Evolutionary conservation across 2,329 filamentous ascomycete genomes (phyloP).

Genomic region (Plenodomus biglobosus): DNA sequence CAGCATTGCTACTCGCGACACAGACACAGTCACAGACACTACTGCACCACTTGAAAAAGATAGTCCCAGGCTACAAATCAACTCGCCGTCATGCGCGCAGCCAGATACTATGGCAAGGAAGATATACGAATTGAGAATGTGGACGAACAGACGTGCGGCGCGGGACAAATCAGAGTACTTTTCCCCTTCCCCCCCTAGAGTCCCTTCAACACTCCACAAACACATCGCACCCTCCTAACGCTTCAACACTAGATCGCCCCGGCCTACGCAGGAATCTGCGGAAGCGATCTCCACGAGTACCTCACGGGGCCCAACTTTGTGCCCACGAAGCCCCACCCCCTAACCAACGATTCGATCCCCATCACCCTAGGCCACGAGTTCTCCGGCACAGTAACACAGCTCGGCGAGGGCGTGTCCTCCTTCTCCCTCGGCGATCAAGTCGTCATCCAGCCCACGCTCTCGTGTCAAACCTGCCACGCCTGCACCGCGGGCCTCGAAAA

Average conservation of each 20-base stretch:
- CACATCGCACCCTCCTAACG: not conserved
- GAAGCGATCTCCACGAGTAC: conserved; percentile 57
- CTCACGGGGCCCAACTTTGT: conserved; percentile 53
- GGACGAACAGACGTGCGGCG: conserved; percentile 50
- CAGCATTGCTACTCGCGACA: conserved; percentile 23
- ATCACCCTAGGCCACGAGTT: conserved; percentile 68
- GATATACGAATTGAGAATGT: conserved; percentile 59
- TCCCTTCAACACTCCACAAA: not conserved
- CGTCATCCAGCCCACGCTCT: conserved; percentile 62
- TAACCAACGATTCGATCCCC: conserved; percentile 60
- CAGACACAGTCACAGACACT: conserved; percentile 1
- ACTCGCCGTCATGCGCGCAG: conserved; percentile 51
- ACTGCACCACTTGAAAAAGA: conserved; percentile 7
- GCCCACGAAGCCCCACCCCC: conserved; percentile 56
- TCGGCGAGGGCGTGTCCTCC: conserved; percentile 54
- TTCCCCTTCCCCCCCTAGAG: not conserved
- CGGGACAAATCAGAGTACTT: conserved; percentile 53
- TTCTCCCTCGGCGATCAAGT: conserved; percentile 59
- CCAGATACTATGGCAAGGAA: conserved; percentile 57
- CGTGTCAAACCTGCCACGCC: conserved; percentile 58
- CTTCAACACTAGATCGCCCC: conserved; percentile 43
- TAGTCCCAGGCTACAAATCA: conserved; percentile 2
- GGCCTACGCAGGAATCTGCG: conserved; percentile 57
- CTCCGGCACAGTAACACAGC: conserved; percentile 60
- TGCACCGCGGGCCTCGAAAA: conserved; percentile 59